Base-by-base conservation (phyloP, 2,329 filamentous ascomycete species). In the Colletotrichum gigasporum region DNA sequence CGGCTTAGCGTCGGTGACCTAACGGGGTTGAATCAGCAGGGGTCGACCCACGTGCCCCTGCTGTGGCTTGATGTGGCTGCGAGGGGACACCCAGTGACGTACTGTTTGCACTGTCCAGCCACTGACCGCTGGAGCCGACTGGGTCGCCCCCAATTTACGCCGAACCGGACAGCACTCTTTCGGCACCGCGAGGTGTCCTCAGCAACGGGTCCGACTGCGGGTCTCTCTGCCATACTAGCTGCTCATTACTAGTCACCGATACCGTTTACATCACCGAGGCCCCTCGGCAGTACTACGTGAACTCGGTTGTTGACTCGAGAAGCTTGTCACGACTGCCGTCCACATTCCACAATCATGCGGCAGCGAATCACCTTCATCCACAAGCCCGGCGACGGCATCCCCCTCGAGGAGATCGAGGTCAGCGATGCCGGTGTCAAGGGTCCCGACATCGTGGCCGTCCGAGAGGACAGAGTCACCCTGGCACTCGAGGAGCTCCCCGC, bases 341-440 rank as follows among this genome's bases (percentile, higher is more conserved):
- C 22, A 16, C 34, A 28, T 11, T 20, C 22, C 12, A 32, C n/a
- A 37, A 62, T 39, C 1, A 94, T 95, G 92, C 89, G 90, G 70
- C 88, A 93, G 78, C 84, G 92, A 78, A 88, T 93, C 70, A 97
- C 94, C 1, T 96, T 93, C 68, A 81, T 96, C 55, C 89, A 91
- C 69, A 83, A 85, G 20, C 81, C 85, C n/a, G 86, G 89, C 42
- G 80, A 86, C 59, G 83, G 83, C 2, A 83, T 94, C 66, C 87
- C 91, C 54, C 90, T 91, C 0, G 79, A 85, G 2, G 80, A 86
- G 45, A 78, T 97, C 53, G 76, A 83, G 11, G 77, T 96, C 42
- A 80, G 80, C 44, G 78, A 82, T 42, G 79, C 82, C 47, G 82
- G 82, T 3, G 78, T 96, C 55, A 81, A 81, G 2, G 85, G 83